Evolutionary conservation across 176 grass and related monocot genomes (phyloP).

Genomic region (Hyparrhenia diplandra): DNA sequence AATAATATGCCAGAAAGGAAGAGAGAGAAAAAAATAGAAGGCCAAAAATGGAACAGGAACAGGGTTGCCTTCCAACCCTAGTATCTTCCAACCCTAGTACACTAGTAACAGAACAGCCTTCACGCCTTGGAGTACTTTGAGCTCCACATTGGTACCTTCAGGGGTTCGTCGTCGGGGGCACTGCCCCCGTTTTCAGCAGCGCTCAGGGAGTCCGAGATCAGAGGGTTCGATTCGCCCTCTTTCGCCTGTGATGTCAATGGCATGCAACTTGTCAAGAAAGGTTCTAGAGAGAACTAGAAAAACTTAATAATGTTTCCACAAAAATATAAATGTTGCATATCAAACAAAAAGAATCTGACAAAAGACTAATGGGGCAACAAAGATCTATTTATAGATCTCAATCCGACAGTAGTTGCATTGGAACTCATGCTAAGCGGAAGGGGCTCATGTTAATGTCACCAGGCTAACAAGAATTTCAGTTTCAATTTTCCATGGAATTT

Average conservation of each 20-base stretch:
- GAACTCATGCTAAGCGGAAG: background rate
- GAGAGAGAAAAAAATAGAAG: background rate
- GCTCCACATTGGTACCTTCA: conserved; percentile 77
- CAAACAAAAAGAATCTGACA: background rate
- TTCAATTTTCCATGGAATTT: background rate
- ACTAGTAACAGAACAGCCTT: conserved; percentile 10
- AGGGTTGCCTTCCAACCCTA: conserved; percentile 56
- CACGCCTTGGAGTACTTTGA: conserved; percentile 59
- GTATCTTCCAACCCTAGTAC: conserved; percentile 29
- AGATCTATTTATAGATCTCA: background rate
- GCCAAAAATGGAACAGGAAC: conserved; percentile 46
- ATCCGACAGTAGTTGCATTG: background rate
- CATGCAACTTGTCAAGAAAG: background rate
- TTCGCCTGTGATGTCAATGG: conserved; percentile 41
- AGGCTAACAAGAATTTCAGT: background rate
- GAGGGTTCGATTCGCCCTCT: conserved; percentile 67
- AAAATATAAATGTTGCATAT: background rate
- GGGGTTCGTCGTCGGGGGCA: conserved; percentile 41
- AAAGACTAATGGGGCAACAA: background rate
- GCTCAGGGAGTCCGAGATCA: conserved; percentile 64
- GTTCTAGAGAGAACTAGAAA: background rate
- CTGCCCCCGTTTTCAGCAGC: conserved; percentile 50
- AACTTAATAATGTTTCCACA: background rate
- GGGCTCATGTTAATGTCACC: background rate
- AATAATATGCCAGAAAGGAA: conserved; percentile 17